Base-by-base conservation (phyloP, 164 flowering plant genomes). In the Vitis rupestris region DNA sequence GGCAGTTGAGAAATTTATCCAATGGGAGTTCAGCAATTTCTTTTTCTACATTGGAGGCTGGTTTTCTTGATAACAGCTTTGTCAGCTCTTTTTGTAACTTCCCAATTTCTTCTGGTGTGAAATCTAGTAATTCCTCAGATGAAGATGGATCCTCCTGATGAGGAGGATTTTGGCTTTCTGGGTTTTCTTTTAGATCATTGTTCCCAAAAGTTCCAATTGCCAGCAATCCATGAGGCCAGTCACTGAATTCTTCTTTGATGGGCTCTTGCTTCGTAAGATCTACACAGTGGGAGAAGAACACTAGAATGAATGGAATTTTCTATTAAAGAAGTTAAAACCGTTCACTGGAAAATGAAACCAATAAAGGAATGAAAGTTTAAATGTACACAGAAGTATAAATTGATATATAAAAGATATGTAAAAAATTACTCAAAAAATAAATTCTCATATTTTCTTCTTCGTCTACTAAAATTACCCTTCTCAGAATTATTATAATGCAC, bases 141-240 rank as follows among this genome's bases (percentile, higher is more conserved):
- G 84, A 75, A 70, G 84, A 69, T 52, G 78, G 75, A 19, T 80
- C 70, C 10, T 82, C 82, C 15, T 83, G 63, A 12, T 4, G 44
- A 37, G 44, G 44, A 6, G 44, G 76, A 66, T 27, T 63, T 59
- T 72, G 37, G 47, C 2, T 30, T 65, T 23, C 10, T 64, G 73
- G 76, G 37, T 58, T 67, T 54, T 83, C 81, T 50, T 70, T 81
- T 13, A 81, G 2, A 9, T 81, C 81, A 14, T 68, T 86, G 74
- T 82, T 88, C 1, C 95, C 94, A 51, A 94, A 90, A 8, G 98
- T 94, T 17, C 98, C 98, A 10, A 94, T 94, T 27, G 98, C 82
- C 15, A 92, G 83, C 63, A 94, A 65, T 13, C 83, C 92, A 30
- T 88, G 85, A 31, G 96, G 98, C 98, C 98, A 94, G 61, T 92